Percentiles rank a stretch among this genome's conserved stretches.
Conservation (phyloP, 768 basidiomycete species). For the Psilocybe cyanescens region DNA sequence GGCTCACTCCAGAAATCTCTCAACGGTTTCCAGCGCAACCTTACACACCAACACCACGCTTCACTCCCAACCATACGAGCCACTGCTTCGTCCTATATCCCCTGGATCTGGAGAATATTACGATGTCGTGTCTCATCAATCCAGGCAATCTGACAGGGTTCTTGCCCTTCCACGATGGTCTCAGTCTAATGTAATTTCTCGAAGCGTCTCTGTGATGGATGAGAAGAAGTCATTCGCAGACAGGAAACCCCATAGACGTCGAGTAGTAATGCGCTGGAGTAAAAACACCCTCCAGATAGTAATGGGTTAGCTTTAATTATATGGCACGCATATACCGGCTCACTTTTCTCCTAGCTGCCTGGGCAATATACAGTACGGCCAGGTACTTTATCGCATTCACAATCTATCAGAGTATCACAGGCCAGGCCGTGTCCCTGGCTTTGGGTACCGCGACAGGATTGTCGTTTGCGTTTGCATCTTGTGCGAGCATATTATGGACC, state of each 20-base stretch:
- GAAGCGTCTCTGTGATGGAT: constrained; percentile 30
- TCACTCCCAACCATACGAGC: constrained; percentile 47
- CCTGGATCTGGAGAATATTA: constrained; percentile 37
- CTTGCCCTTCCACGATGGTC: constrained; percentile 30
- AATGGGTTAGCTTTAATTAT: constrained; percentile 35
- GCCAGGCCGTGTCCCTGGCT: constrained; percentile 49
- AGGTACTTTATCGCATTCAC: constrained; percentile 69
- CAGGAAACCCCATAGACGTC: constrained; percentile 22
- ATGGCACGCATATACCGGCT: background rate
- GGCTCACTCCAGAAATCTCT: constrained; percentile 45
- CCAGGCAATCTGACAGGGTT: constrained; percentile 30
- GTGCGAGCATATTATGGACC: constrained; percentile 43
- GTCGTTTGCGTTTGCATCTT: constrained; percentile 44
- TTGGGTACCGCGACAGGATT: constrained; percentile 53
- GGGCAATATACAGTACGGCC: constrained; percentile 64
- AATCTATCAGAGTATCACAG: constrained; percentile 42
- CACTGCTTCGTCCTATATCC: constrained; percentile 41
- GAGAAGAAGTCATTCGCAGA: constrained; percentile 30
- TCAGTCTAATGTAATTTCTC: constrained; percentile 29
- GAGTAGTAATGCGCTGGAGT: constrained; percentile 30
- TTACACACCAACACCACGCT: constrained; percentile 41
- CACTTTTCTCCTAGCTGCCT: constrained; percentile 43
- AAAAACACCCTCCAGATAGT: constrained; percentile 39
- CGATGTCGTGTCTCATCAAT: constrained; percentile 41
- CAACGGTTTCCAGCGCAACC: constrained; percentile 41